Evolutionary conservation across 345 rosid genomes (phyloP).

Genomic region (Eucalyptus paniculata): DNA sequence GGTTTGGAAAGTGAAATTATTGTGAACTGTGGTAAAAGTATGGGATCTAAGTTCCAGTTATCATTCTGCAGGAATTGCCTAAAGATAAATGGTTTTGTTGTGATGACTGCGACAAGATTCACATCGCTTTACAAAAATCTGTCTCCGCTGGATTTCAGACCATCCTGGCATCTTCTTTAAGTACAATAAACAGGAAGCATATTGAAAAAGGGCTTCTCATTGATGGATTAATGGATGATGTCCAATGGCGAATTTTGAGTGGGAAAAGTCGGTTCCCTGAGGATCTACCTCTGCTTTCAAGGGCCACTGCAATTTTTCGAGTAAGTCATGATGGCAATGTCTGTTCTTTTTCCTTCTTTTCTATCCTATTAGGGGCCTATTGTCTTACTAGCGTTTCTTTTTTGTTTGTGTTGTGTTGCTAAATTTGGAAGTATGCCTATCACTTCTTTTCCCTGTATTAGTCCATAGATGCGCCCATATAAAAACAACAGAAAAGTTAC

Average conservation of each 20-base stretch:
- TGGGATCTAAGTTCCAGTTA: neutral
- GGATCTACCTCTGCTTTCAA: constrained; percentile 65
- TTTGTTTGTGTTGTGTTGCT: neutral
- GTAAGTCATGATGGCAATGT: constrained; percentile 21
- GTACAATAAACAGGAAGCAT: constrained; percentile 51
- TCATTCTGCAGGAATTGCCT: constrained; percentile 60
- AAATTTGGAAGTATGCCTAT: neutral
- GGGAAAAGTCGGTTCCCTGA: constrained; percentile 66
- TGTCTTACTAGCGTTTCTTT: neutral
- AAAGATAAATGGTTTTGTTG: constrained; percentile 85
- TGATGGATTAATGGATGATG: constrained; percentile 22
- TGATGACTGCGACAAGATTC: constrained; percentile 63
- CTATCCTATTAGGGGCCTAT: neutral
- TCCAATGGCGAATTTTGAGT: constrained; percentile 72
- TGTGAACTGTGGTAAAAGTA: neutral
- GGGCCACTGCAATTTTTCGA: constrained; percentile 78
- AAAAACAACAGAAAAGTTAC: neutral
- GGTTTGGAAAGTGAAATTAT: constrained; percentile 2
- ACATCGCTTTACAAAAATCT: constrained; percentile 39
- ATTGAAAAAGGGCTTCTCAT: constrained; percentile 53
- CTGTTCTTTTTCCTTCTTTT: neutral
- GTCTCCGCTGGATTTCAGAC: constrained; percentile 50
- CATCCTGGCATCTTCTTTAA: constrained; percentile 33
- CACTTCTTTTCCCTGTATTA: neutral
- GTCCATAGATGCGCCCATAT: neutral